phyloP scores from a whole-genome alignment of 768 basidiomycete species.

The Boletus rex-veris region DNA sequence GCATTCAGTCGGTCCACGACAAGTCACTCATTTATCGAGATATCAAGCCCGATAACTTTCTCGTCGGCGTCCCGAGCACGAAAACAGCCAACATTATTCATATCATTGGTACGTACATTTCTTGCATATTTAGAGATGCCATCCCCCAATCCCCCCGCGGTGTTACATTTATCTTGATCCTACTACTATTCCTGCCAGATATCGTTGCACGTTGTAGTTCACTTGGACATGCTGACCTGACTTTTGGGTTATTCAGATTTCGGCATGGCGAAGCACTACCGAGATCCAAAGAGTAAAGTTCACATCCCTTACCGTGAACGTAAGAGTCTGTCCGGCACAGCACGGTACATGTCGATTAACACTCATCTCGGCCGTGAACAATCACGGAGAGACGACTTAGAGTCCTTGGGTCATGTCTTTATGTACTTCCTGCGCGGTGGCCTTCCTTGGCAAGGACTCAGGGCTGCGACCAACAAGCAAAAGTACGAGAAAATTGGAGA shows the following conservation, averaged over 20 bases:
- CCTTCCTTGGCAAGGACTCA: conserved; percentile 95
- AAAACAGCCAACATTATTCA: conserved; percentile 87
- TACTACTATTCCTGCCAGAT: not conserved
- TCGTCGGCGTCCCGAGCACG: conserved; percentile 89
- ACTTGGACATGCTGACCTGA: conserved; percentile 6
- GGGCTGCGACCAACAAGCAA: conserved; percentile 98
- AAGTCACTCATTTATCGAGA: conserved; percentile 98
- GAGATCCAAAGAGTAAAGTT: conserved; percentile 95
- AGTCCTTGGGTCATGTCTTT: conserved; percentile 97
- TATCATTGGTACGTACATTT: conserved; percentile 66
- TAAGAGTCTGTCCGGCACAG: conserved; percentile 94
- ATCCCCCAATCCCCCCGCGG: conserved; percentile 5
- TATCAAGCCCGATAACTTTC: conserved; percentile 99
- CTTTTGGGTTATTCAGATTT: conserved; percentile 58
- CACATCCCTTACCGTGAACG: conserved; percentile 99
- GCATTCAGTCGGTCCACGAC: conserved; percentile 96
- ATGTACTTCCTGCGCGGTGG: conserved; percentile 99
- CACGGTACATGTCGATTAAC: conserved; percentile 99
- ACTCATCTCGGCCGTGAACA: conserved; percentile 96
- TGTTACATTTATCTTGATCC: not conserved
- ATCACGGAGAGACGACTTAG: conserved; percentile 92
- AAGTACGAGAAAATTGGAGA: conserved; percentile 99
- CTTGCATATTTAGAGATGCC: conserved; percentile 6
- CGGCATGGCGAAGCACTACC: conserved; percentile 99
- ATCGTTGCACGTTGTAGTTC: not conserved